A percentile compares a stretch with the other conserved stretches of the same genome.
These are phyloP conservation scores for Leccinum variicolor DNA, from an alignment of 768 basidiomycete species.

Conservation along the genomic window DNA sequence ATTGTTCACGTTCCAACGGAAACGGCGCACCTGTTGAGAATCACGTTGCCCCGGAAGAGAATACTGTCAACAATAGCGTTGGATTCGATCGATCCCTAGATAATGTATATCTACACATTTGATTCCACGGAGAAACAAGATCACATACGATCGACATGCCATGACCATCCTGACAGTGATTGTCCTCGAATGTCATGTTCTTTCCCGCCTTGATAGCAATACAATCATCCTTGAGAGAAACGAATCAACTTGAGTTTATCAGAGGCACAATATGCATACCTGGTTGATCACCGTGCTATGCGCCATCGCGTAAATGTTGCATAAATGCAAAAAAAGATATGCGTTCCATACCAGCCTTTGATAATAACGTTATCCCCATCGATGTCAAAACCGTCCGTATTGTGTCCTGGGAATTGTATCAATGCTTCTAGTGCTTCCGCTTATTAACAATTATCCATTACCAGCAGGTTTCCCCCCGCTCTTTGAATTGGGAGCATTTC, in stretches of 20 bases:
- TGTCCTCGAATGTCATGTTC: constrained; percentile 47
- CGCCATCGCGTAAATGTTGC: not conserved
- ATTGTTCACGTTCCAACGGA: not conserved
- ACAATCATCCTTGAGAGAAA: constrained; percentile 56
- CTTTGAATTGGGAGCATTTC: constrained; percentile 48
- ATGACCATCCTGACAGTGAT: constrained; percentile 57
- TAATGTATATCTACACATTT: not conserved
- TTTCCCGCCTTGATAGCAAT: constrained; percentile 47
- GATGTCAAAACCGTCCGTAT: constrained; percentile 52
- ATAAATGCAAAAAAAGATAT: not conserved
- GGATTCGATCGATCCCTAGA: constrained; percentile 54
- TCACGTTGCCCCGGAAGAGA: constrained; percentile 47
- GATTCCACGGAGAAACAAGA: not conserved
- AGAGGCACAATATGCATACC: constrained; percentile 4
- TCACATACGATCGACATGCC: constrained; percentile 52
- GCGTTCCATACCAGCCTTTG: constrained; percentile 12
- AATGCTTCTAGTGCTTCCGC: not conserved
- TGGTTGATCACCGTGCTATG: constrained; percentile 25
- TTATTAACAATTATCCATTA: not conserved
- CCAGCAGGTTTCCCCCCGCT: constrained; percentile 51
- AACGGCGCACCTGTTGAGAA: constrained; percentile 47
- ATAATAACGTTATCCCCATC: constrained; percentile 37
- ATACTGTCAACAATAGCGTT: constrained; percentile 45
- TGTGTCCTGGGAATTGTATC: constrained; percentile 31
- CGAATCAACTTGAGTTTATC: not conserved